Base-by-base conservation (phyloP, 768 basidiomycete genomes). In the Pleurotus platypus region DNA sequence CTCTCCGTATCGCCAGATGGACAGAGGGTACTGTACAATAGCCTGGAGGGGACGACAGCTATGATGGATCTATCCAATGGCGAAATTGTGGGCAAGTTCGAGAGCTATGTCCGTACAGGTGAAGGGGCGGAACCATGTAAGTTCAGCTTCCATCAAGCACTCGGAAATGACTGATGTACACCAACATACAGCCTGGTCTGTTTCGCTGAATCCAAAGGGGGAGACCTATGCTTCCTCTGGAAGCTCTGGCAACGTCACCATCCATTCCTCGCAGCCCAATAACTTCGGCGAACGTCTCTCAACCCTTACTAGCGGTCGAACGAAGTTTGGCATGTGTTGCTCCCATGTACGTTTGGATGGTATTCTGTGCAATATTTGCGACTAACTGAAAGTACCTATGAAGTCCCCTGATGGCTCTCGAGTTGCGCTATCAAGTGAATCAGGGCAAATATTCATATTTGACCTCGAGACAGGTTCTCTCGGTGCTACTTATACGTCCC, bases 361-460 rank as follows among this genome's bases (percentile, higher is more conserved):
- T 38, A 16, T 26, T 60, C 42, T 30, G n/a, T 40, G 35, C n/a
- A 11, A 45, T 12, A 48, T 40, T 22, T 5, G 20, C n/a, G 7
- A 30, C 9, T 49, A 7, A 42, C 20, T 40, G 50, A 54, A 56
- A 45, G 20, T 26, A 26, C 61, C 49, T 37, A 35, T 30, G 57
- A 67, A 96, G 94, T 94, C 91, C 63, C 93, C 94, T 12, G 92
- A 96, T 65, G 94, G 94, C 42, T 80, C 80, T 61, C 82, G 84
- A 43, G 71, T 98, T 47, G 94, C 91, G 13, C 78, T 96, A 61
- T 84, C 92, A 3, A 84, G 86, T 7, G 94, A 96, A 69, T 80
- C 84, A 1, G 94, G 94, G n/a, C 89, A 93, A 63, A 87, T 96
- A 55, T 91, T 83, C 69, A 76, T 98, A 45, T 89, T 94, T 60